Conservation (phyloP, 169 alveolate genomes). For the Plasmodium gonderi region DNA sequence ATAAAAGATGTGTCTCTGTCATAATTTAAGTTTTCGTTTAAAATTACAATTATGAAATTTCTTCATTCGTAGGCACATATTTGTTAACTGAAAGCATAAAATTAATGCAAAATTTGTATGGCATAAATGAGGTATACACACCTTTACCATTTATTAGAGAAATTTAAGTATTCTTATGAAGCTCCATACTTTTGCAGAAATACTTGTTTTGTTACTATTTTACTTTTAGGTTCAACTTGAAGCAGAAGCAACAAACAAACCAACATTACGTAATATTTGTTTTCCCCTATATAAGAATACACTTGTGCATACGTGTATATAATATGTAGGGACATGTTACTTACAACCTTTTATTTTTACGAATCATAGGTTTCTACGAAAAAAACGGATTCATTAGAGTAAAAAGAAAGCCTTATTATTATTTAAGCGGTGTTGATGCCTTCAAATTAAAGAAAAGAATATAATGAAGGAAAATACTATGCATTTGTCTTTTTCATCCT, state of each 20-base stretch:
- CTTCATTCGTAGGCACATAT: conserved; percentile 54
- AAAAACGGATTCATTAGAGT: conserved; percentile 72
- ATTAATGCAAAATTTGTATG: conserved; percentile 68
- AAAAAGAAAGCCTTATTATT: conserved; percentile 70
- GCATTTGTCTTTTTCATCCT: neutral
- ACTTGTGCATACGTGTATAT: conserved; percentile 7
- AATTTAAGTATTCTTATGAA: neutral
- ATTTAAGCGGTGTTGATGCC: conserved; percentile 70
- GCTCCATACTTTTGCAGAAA: neutral
- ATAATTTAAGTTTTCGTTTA: neutral
- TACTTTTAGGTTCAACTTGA: conserved; percentile 71
- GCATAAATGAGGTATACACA: conserved; percentile 60
- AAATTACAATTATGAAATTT: neutral
- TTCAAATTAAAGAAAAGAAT: conserved; percentile 63
- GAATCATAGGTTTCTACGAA: conserved; percentile 63
- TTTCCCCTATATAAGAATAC: neutral
- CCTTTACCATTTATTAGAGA: conserved; percentile 6
- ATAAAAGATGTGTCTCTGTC: neutral
- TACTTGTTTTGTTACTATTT: conserved; percentile 13
- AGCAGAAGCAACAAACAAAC: conserved; percentile 71
- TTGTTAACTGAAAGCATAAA: conserved; percentile 61
- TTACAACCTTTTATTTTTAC: neutral
- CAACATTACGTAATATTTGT: conserved; percentile 66
- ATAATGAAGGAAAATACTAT: conserved; percentile 1
- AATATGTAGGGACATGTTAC: neutral